phyloP scores from a whole-genome alignment of 805 yeast genomes.

The Komagataella pastoris region DNA sequence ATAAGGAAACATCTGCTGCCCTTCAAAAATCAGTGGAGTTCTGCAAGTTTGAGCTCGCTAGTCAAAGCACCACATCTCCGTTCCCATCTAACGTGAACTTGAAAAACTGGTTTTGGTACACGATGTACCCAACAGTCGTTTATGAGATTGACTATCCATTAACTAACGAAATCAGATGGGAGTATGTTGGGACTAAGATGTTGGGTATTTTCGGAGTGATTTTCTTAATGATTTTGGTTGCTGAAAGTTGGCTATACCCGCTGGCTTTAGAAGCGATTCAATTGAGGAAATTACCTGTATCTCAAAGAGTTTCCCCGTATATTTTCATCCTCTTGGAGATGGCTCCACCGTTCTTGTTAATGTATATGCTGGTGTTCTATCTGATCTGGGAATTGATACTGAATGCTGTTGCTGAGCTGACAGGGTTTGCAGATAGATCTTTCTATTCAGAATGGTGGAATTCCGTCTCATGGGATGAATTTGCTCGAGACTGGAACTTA shows the following conservation, averaged over 20 bases:
- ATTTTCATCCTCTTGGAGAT: constrained; percentile 56
- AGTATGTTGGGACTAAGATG: constrained; percentile 53
- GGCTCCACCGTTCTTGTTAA: constrained; percentile 65
- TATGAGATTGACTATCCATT: constrained; percentile 78
- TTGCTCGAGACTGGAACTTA: constrained; percentile 85
- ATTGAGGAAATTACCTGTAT: constrained; percentile 35
- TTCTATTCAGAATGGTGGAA: constrained; percentile 99
- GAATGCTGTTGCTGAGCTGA: constrained; percentile 81
- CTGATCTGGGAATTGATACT: constrained; percentile 93
- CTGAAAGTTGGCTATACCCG: constrained; percentile 70
- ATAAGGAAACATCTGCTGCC: constrained; percentile 17
- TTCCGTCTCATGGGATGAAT: constrained; percentile 85
- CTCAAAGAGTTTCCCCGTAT: constrained; percentile 29
- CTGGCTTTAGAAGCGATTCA: constrained; percentile 44
- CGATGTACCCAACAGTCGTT: constrained; percentile 84
- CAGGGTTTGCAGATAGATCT: constrained; percentile 78
- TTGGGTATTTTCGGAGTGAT: constrained; percentile 83
- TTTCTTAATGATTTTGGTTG: constrained; percentile 63
- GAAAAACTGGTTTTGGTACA: constrained; percentile 55
- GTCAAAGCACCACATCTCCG: constrained; percentile 29
- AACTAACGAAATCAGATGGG: constrained; percentile 53
- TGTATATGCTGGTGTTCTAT: constrained; percentile 71
- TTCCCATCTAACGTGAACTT: constrained; percentile 70
- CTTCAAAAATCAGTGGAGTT: constrained; percentile 43
- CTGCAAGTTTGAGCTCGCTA: constrained; percentile 57